These are phyloP conservation scores for Plasmodium inui DNA, from an alignment of 169 alveolate genomes.

Conservation along the genomic window DNA sequence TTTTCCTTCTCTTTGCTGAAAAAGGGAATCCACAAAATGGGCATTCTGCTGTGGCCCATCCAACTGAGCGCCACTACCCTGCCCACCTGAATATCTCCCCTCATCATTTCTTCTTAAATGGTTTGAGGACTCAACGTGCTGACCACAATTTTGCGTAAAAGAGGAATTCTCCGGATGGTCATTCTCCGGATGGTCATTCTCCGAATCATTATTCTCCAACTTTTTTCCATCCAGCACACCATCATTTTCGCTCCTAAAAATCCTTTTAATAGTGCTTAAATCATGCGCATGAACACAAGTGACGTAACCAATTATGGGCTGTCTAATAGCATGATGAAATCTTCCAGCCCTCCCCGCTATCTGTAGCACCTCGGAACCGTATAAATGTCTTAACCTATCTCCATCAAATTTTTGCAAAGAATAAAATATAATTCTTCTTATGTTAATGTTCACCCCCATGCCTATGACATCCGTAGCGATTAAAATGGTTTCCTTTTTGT, in stretches of 20 bases:
- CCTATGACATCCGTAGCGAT: constrained; percentile 96
- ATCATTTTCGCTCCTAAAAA: constrained; percentile 6
- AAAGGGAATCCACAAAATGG: neutral
- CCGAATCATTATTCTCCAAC: neutral
- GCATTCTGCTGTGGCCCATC: neutral
- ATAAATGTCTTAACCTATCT: constrained; percentile 77
- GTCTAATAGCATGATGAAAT: constrained; percentile 31
- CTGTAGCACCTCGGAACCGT: constrained; percentile 88
- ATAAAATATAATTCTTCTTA: constrained; percentile 90
- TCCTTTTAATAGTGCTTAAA: constrained; percentile 7
- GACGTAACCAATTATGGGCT: constrained; percentile 24
- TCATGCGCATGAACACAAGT: constrained; percentile 48
- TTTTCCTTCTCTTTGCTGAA: neutral
- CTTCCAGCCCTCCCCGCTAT: constrained; percentile 96
- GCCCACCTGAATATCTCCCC: neutral
- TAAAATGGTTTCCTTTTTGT: constrained; percentile 79
- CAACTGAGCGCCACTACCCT: neutral
- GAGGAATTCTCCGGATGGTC: neutral
- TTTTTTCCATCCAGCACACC: neutral
- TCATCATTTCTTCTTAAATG: neutral
- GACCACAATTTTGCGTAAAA: neutral
- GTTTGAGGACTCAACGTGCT: neutral
- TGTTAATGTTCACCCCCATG: constrained; percentile 93
- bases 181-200: neutral
- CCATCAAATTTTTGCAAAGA: constrained; percentile 86